phyloP scores from a whole-genome alignment of 208 protist genomes.

The Acanthamoeba healyi region DNA sequence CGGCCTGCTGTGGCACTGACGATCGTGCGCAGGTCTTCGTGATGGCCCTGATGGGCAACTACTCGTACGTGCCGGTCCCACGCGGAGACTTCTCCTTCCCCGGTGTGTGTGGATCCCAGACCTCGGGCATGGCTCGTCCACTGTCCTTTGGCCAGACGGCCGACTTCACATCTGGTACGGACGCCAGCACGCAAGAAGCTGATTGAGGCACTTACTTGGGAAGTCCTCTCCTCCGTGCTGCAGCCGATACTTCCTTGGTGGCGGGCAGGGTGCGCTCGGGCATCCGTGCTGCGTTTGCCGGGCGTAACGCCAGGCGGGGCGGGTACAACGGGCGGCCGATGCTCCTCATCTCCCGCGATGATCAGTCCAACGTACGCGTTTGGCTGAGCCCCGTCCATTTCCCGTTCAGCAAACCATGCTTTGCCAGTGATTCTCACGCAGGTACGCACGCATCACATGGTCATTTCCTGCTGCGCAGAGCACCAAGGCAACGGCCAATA shows the following conservation, averaged over 20 bases:
- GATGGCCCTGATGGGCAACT: neutral
- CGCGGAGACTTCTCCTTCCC: slow-evolving; percentile 19
- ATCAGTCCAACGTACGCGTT: slow-evolving; percentile 22
- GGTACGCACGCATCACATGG: no score
- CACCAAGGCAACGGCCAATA: neutral
- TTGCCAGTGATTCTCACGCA: no score
- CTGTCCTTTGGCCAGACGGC: slow-evolving; percentile 44
- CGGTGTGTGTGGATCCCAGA: slow-evolving; percentile 41
- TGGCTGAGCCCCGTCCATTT: neutral
- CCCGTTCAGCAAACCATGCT: no score
- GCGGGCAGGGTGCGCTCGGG: slow-evolving; percentile 27
- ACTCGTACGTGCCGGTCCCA: neutral
- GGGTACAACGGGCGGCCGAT: slow-evolving; percentile 53
- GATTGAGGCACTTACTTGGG: neutral
- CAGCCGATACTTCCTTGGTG: neutral
- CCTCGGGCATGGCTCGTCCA: slow-evolving; percentile 28
- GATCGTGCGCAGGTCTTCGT: slow-evolving; percentile 21
- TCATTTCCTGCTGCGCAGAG: neutral
- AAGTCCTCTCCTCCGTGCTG: neutral
- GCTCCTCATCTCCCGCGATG: slow-evolving; percentile 60
- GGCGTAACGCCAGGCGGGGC: neutral
- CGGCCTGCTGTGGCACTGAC: no score
- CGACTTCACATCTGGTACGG: neutral
- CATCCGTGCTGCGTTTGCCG: slow-evolving; percentile 28
- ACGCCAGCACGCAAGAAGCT: neutral